Evolutionary conservation across 2,329 filamentous ascomycete genomes (phyloP), one percentile per base, ranked within the genome.

Genomic region (Tolypocladium amazonense): DNA sequence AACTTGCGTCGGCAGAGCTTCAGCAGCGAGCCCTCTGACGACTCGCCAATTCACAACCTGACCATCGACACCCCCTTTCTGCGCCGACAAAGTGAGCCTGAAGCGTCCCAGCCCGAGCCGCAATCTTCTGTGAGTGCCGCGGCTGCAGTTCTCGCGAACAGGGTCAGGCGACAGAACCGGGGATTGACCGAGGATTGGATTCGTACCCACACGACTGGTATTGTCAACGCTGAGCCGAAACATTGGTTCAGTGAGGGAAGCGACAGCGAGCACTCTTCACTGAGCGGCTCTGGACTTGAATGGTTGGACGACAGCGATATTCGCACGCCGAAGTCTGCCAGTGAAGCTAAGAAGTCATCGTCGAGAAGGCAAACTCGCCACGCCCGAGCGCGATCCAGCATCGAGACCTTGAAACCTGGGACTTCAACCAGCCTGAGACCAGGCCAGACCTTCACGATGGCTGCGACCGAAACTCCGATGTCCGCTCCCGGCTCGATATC

Each of bases 161-260:
- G 85, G 64, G 85, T 79, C 56, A 75, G 85, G 68, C 76, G 85
- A 70, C 78, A 82, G 59, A 76, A 79, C 20, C 78, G 79, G 64
- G 85, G 87, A 61, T 81, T 92, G 58, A 91, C 88, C 0, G 88
- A 92, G 72, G 88, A 92, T 77, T 93, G 90, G 90, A 91, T 94
- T 65, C 88, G 89, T 62, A 88, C 90, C 62, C 90, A 92, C 69
- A 86, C 90, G n/a, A 82, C 87, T n/a, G 82, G 83, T 64, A 84
- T 88, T 65, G 81, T 81, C 64, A 81, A 85, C 65, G 83, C 82
- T 38, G 89, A 94, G 70, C 84, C 85, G 65, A 85, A 84, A 62
- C 88, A 91, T 73, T 96, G 91, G 91, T 81, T 92, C 65, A 95
- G 90, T 71, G 90, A 95, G 67, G 75, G 69, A 67, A 77, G 84